Base-by-base conservation (phyloP, 2,329 filamentous ascomycete genomes). In the Fusarium circinatum region DNA sequence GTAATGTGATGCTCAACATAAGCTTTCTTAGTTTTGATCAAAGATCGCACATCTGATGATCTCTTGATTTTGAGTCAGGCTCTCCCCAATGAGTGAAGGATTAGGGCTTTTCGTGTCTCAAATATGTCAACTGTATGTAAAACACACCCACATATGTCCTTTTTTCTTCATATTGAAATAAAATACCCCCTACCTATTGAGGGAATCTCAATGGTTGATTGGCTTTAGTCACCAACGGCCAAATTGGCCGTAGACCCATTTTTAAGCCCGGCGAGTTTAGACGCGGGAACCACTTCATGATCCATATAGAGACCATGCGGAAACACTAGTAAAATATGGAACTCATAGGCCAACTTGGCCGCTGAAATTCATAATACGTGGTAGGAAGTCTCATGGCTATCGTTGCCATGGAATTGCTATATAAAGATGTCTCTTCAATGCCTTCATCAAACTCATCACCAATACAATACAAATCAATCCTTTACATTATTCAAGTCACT, bases 31-130 rank as follows among this genome's bases (percentile, higher is more conserved):
- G 13, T 14, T 14, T 14, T 3, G 32, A 32, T 8, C 13, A 14
- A 14, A 32, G 32, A 1, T 32, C 13, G 32, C 32, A 1, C 1
- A 1, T 8, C 7, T 8, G 3, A 17, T 3, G 2, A 30, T 0
- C 2, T 7, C 1, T 5, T 5, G 8, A 11, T 1, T 4, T 5
- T 11, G 11, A 20, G 10, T 8, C 20, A 22, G 2, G 20, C 18
- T 15, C 0, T 15, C 15, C 4, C 3, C 6, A 6, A 22, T 0
- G 10, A 8, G 2, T 8, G 9, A 17, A 0, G 7, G 8, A 5
- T 8, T 3, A 22, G 5, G 7, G 14, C 7, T 9, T 3, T 30
- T 17, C 1, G 10, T 12, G 3, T 30, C 5, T 17, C 15, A 6
- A 18, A n/a, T 5, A 32, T 11, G 15, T 17, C 4, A 18, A 24